These are phyloP conservation scores for Trichoderma sp. DNA, from an alignment of 2,329 filamentous ascomycete species.

Conservation along the genomic window DNA sequence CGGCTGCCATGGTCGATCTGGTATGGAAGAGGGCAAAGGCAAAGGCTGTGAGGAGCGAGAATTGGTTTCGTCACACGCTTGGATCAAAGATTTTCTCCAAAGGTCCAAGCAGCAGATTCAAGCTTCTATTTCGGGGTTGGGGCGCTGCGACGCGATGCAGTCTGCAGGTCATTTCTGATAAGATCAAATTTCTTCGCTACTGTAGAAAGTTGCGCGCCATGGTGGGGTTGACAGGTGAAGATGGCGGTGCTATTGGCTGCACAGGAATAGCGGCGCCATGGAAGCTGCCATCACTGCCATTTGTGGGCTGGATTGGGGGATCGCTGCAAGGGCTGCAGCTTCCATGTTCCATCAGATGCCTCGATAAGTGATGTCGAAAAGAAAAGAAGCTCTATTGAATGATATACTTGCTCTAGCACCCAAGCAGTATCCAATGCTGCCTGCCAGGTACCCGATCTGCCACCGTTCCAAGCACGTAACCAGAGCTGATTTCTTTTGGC, in stretches of 20 bases:
- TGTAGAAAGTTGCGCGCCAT: not conserved
- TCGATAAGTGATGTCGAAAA: not conserved
- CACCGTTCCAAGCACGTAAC: no score
- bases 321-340: not conserved
- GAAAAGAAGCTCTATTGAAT: not conserved
- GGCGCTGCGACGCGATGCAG: constrained; percentile 22
- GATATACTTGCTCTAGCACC: not conserved
- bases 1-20: constrained; percentile 9
- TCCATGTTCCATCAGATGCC: not conserved
- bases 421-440: not conserved
- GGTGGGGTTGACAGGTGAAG: constrained; percentile 1
- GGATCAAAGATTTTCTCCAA: not conserved
- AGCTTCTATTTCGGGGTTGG: constrained; percentile 7
- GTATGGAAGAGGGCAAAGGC: not conserved
- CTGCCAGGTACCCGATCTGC: not conserved
- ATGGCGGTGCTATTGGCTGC: not conserved
- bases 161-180: constrained; percentile 19
- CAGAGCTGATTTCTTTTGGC: not conserved
- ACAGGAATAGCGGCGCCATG: not conserved
- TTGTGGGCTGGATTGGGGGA: constrained; percentile 2
- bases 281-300: constrained; percentile 2
- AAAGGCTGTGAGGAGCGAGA: not conserved
- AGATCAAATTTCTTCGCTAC: constrained; percentile 1
- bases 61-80: not conserved
- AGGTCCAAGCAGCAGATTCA: not conserved